Base-by-base conservation (phyloP, 257 asterid genomes). In the Solanum pinnatisectum region DNA sequence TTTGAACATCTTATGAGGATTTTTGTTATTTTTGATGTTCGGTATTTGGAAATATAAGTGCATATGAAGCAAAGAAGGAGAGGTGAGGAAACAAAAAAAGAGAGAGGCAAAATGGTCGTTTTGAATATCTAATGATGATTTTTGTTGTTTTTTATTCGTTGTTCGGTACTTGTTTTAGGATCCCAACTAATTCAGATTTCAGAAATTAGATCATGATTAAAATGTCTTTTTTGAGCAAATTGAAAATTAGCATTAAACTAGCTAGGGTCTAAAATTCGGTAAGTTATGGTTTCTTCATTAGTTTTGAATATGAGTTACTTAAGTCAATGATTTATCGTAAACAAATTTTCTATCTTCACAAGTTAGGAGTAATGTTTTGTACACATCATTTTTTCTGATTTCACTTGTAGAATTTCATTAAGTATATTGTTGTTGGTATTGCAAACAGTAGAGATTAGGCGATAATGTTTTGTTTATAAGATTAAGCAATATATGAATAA, bases 1-100 rank as follows among this genome's bases (percentile, higher is more conserved):
- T 40, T 79, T 9, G 1, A 79, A 27, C 4, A 44, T 13, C 10
- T 73, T 10, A 16, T 20, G 78, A 32, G 78, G 15, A 63, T 60
- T 23, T 63, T 23, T 10, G 13, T 59, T 22, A 60, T 22, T 60
- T 30, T 13, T 27, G 1, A 23, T 71, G 42, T 73, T 18, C 0
- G 3, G 0, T 73, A 16, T 2, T 73, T 10, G 30, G 8, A 49
- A 79, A 42, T 25, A 88, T 90, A 91, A 88, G 91, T 91, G 97
- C 94, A 91, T 90, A 94, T 94, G 94, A 93, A 89, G 89, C 86
- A 74, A 87, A 42, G 84, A 71, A 81, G 70, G 86, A 72, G 89
- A 35, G 86, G 36, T 20, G 81, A 70, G 49, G 30, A 12, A 14
- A 16, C 63, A 2, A 52, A 52, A 60, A 39, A 36, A 3, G 15